These are phyloP conservation scores for Podospora conica DNA, from an alignment of 495 filamentous ascomycete species.

Conservation along the genomic window DNA sequence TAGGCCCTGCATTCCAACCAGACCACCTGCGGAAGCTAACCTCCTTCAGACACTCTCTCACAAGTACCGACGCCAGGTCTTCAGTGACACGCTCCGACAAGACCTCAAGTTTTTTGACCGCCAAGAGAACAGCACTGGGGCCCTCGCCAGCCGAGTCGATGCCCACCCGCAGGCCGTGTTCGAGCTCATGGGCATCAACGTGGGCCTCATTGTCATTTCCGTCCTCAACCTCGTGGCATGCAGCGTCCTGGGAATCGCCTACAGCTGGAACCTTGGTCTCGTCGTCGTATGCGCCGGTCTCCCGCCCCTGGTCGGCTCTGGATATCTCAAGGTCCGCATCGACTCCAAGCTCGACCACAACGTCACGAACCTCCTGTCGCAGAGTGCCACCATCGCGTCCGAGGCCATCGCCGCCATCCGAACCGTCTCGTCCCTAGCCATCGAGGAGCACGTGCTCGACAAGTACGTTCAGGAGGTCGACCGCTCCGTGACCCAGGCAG, in stretches of 20 bases:
- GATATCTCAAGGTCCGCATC: conserved; percentile 83
- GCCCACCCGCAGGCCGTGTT: conserved; percentile 62
- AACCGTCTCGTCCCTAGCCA: conserved; percentile 83
- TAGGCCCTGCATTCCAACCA: background rate
- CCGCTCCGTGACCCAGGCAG: conserved; percentile 51
- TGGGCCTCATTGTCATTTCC: conserved; percentile 74
- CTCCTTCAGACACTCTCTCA: background rate
- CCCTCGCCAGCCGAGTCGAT: conserved; percentile 56
- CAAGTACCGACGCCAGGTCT: conserved; percentile 54
- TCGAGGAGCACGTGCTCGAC: conserved; percentile 68
- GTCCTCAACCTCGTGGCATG: conserved; percentile 66
- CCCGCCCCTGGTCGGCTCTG: conserved; percentile 70
- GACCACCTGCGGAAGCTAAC: background rate
- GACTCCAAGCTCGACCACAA: conserved; percentile 61
- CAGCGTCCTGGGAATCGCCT: conserved; percentile 56
- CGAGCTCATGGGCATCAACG: conserved; percentile 77
- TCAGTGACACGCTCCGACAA: conserved; percentile 81
- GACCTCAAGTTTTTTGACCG: conserved; percentile 81
- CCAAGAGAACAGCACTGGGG: conserved; percentile 76
- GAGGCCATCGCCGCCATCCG: conserved; percentile 88
- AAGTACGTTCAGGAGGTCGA: conserved; percentile 64
- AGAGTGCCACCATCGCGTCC: conserved; percentile 70
- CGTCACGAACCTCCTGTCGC: conserved; percentile 40
- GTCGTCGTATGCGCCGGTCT: conserved; percentile 65
- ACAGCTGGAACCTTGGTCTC: conserved; percentile 88